Percentiles rank a stretch among this genome's conserved stretches.
phyloP scores from a whole-genome alignment of 805 yeast species.

The Vanderwaltozyma tropicalis region DNA sequence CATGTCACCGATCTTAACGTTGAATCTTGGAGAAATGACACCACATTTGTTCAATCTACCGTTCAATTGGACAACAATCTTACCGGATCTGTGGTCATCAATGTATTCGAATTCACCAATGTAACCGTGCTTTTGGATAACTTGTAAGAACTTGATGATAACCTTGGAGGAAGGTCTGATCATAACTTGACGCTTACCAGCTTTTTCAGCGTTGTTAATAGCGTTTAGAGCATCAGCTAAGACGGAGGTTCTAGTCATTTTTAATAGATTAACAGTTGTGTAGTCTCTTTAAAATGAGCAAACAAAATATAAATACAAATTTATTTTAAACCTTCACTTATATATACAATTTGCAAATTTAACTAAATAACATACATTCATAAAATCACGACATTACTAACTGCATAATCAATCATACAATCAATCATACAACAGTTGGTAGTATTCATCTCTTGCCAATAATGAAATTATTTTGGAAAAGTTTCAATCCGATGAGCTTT shows the following conservation, averaged over 20 bases:
- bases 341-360: not conserved
- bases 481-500: too few species aligned
- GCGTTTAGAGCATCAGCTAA: slow-evolving; percentile 97
- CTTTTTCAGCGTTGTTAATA: slow-evolving; percentile 97
- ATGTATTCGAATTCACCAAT: slow-evolving; percentile 97
- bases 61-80: slow-evolving; percentile 91
- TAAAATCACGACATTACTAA: too few species aligned
- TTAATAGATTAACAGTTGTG: slow-evolving; percentile 17
- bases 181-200: slow-evolving; percentile 98
- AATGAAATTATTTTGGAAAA: too few species aligned
- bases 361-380: too few species aligned
- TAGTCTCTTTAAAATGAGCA: not conserved
- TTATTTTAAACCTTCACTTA: not conserved
- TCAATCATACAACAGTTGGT: too few species aligned
- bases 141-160: slow-evolving; percentile 91
- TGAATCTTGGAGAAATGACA: slow-evolving; percentile 97
- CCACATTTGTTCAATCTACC: slow-evolving; percentile 99
- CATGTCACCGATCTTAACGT: slow-evolving; percentile 87
- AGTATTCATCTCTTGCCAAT: too few species aligned
- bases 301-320: too few species aligned
- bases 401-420: too few species aligned
- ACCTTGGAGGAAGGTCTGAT: slow-evolving; percentile 98
- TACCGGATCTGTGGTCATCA: slow-evolving; percentile 98
- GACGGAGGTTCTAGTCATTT: slow-evolving; percentile 96
- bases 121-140: slow-evolving; percentile 98